phyloP scores from a whole-genome alignment of 2,329 filamentous ascomycete genomes.

The Trichoderma citrinoviride region DNA sequence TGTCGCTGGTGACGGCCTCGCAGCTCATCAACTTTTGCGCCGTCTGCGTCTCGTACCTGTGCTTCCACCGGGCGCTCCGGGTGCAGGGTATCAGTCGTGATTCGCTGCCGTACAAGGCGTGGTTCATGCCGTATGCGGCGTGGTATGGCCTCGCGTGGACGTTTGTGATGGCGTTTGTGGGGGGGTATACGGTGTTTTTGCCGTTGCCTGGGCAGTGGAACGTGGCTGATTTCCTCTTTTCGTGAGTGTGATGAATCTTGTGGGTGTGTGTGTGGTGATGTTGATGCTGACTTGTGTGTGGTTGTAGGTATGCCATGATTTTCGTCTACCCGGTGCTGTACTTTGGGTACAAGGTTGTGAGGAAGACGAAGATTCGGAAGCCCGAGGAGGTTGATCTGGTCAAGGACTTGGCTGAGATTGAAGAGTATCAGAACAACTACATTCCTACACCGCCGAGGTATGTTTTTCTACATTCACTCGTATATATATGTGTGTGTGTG shows the following conservation, averaged over 20 bases:
- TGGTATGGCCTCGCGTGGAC: conserved; percentile 64
- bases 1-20: conserved; percentile 67
- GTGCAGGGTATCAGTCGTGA: conserved; percentile 67
- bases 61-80: conserved; percentile 66
- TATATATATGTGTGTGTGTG: neutral
- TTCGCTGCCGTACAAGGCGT: conserved; percentile 66
- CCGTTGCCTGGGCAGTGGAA: conserved; percentile 60
- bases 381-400: conserved; percentile 61
- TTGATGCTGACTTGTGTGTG: neutral
- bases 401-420: conserved; percentile 62
- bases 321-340: conserved; percentile 68
- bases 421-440: conserved; percentile 64
- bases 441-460: conserved; percentile 53
- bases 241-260: conserved; percentile 41
- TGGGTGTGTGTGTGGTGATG: neutral
- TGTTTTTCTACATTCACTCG: conserved; percentile 25
- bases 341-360: conserved; percentile 67
- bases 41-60: conserved; percentile 68
- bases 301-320: conserved; percentile 64
- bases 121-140: conserved; percentile 68
- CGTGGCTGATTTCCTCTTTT: conserved; percentile 69
- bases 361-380: conserved; percentile 57
- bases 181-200: conserved; percentile 74
- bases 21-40: conserved; percentile 71
- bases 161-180: conserved; percentile 69